These are phyloP conservation scores for Vitis rotundifolia DNA, from an alignment of 164 flowering plant species.

Conservation along the genomic window DNA sequence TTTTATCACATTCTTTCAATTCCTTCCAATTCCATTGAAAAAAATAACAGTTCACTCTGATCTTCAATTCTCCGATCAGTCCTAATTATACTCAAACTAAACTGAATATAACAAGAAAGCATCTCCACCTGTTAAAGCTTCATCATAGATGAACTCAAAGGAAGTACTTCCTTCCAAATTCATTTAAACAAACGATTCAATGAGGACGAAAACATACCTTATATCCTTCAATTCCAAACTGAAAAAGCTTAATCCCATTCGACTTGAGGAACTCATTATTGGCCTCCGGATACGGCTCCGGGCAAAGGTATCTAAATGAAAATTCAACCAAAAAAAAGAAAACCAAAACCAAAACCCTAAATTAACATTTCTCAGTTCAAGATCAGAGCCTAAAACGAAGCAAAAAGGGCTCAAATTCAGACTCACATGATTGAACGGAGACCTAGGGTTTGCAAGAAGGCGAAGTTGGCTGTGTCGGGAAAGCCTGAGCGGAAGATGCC, in stretches of 20 bases:
- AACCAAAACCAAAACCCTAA: conserved; percentile 13
- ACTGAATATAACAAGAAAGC: too few species aligned
- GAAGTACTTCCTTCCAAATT: too few species aligned
- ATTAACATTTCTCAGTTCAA: background rate
- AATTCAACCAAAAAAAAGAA: background rate
- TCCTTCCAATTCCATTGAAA: too few species aligned
- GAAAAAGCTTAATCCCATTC: conserved; percentile 70
- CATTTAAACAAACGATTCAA: background rate
- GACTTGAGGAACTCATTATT: conserved; percentile 69
- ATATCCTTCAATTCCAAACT: conserved; percentile 80
- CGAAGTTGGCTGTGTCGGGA: conserved; percentile 77
- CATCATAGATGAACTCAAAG: too few species aligned
- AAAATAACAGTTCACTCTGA: too few species aligned
- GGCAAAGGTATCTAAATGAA: conserved; percentile 67
- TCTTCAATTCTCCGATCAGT: too few species aligned
- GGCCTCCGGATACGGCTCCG: conserved; percentile 85
- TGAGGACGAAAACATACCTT: conserved; percentile 47
- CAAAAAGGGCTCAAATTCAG: conserved; percentile 2
- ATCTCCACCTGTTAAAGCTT: too few species aligned
- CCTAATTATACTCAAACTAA: too few species aligned
- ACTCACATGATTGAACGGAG: conserved; percentile 85
- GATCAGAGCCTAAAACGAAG: conserved; percentile 3
- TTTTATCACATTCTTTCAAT: too few species aligned
- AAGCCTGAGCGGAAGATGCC: conserved; percentile 92
- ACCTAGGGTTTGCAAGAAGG: conserved; percentile 71